phyloP scores from a whole-genome alignment of 768 basidiomycete genomes.

The Jaapia argillacea region DNA sequence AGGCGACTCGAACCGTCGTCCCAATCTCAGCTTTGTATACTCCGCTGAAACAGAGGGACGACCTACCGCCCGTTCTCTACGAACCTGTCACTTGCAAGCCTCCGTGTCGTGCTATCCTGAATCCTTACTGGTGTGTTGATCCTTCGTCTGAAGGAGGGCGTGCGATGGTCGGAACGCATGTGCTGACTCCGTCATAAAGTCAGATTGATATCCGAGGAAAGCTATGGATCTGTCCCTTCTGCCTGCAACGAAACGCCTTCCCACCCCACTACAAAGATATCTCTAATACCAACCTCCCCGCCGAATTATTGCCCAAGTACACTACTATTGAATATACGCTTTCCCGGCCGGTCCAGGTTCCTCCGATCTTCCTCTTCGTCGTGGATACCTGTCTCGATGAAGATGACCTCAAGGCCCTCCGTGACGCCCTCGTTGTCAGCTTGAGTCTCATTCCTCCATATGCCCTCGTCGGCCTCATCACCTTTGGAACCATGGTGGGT shows the following conservation, averaged over 20 bases:
- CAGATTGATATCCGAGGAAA: constrained; percentile 98
- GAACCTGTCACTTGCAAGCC: constrained; percentile 99
- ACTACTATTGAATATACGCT: constrained; percentile 99
- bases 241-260: constrained; percentile 92
- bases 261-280: constrained; percentile 99
- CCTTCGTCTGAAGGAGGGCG: constrained; percentile 1
- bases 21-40: constrained; percentile 98
- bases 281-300: constrained; percentile 91
- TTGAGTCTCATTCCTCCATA: constrained; percentile 88
- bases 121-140: constrained; percentile 81
- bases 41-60: constrained; percentile 87
- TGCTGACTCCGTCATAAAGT: constrained; percentile 31
- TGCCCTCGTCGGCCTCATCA: constrained; percentile 92
- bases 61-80: constrained; percentile 92
- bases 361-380: constrained; percentile 95
- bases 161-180: constrained; percentile 3
- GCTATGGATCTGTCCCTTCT: constrained; percentile 99
- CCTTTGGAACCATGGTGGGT: constrained; percentile 92
- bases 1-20: constrained; percentile 95
- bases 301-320: constrained; percentile 94
- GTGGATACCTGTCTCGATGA: constrained; percentile 95
- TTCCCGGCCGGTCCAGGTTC: constrained; percentile 79
- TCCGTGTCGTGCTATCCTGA: constrained; percentile 93
- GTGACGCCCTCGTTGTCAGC: constrained; percentile 91
- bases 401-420: constrained; percentile 90